Base-by-base conservation (phyloP, 1,284 basidiomycete genomes). In the Pulveroboletus sp. region DNA sequence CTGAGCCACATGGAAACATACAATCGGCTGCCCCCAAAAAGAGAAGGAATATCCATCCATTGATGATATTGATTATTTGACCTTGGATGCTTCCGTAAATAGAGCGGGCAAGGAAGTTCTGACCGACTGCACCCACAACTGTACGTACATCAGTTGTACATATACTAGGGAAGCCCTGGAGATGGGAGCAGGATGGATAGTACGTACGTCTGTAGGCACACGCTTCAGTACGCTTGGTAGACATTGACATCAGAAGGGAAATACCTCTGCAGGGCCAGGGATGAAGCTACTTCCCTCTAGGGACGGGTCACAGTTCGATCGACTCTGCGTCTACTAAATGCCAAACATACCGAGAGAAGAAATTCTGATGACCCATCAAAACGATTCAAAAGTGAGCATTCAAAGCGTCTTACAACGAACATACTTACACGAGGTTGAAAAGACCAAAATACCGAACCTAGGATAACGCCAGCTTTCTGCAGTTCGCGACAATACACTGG, bases 21-120 rank as follows among this genome's bases (percentile, higher is more conserved):
- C 59, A 39, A 5, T 64, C 47, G 6, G 62, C 59, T 22, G 55
- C 44, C 20, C 43, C 40, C 6, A 62, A 7, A 28, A 63, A 62
- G 11, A 63, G 12, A 11, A 45, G 3, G 14, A 50, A 49, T 11
- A 53, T 20, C 52, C 60, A 63, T 12, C 5, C 18, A 33, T 28
- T 31, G 10, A 49, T 25, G 25, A 55, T 22, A n/a, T 11, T 15
- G 0, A 59, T 25, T 25, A 54, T 46, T 43, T 52, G 11, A 33
- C 52, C 60, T 59, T 46, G 24, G 1, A 26, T 22, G 31, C 3
- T 22, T 36, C 22, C 9, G 2, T 43, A 26, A 43, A 43, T 25
- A 25, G 2, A 31, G 14, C 6, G n/a, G 7, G 22, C 8, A 28
- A 12, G 26, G 24, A 25, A 33, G 20, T 6, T 14, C 22, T n/a